Base-by-base conservation (phyloP, 2,329 filamentous ascomycete species). In the Penicillium vulpinum region DNA sequence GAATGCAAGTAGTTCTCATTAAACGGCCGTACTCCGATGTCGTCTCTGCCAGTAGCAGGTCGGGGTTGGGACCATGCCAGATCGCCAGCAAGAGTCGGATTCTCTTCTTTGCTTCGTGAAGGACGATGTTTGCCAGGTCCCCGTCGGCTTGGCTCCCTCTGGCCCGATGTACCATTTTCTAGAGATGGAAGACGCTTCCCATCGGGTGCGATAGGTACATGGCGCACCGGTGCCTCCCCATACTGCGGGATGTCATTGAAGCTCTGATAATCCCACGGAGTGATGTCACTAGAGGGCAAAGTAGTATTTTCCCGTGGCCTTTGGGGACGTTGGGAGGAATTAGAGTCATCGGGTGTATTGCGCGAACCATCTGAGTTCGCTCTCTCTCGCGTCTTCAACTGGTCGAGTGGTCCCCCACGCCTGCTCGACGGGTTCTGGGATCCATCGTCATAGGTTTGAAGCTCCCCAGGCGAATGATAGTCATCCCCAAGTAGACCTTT, bases 221-320 rank as follows among this genome's bases (percentile, higher is more conserved):
- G 83, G 69, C 88, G 84, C 51, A 92, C 86, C 29, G 89, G 90
- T 43, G 89, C 89, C 74, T 92, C 89, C 58, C 89, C 90, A 76
- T 88, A 90, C 62, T 86, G 85, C 44, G 85, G 85, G 67, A 92
- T 90, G 70, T 92, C 89, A 78, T 90, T 85, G 63, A 84, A 84
- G 71, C 94, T 91, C 75, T 97, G 94, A 72, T 94, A 97, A 60
- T 96, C 83, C 83, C 96, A 99, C n/a, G 94, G 94, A 38, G 96
- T 94, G 56, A 99, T 92, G 75, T 97, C 93, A 69, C 91, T 94
- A 13, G 90, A 91, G 40, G 90, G 90, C 50, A 92, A 82, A 13
- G 92, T 92, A n/a, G 91, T 96, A 66, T 59, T 59, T 11, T 62
- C 53, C 49, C 89, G 84, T 46, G 92, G 91, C 64, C 91, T 83